Base-by-base conservation (phyloP, 2,329 filamentous ascomycete genomes). In the Dactylellina cionopaga region DNA sequence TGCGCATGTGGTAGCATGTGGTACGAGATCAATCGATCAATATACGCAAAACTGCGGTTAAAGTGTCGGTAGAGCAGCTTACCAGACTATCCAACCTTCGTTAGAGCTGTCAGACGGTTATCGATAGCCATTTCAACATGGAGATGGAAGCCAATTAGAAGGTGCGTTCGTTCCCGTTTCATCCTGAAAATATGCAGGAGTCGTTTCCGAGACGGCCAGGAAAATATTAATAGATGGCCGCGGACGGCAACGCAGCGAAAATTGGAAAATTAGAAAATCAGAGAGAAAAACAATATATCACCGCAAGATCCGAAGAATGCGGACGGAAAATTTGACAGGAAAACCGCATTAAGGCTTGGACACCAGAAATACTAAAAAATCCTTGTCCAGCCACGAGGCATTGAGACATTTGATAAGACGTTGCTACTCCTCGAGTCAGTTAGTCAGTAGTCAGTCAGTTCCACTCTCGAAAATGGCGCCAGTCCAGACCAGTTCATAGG, bases 151-250 rank as follows among this genome's bases (percentile, higher is more conserved):
- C 64, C 64, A 51, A 56, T 39, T 15, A 27, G 17, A 31, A 51
- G 13, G 19, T 44, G 31, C 41, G 3, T 37, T 63, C 41, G 15
- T 51, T 24, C n/a, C 17, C 24, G 66, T 63, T 71, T 71, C 65
- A 56, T 56, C 51, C n/a, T 64, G 33, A 37, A 49, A 54, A 63
- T 70, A 70, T 70, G 65, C 56, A 66, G 52, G 62, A 52, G 62
- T 19, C 39, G 63, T 47, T 43, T 59, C 35, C 43, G 54, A 68
- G 60, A 68, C 52, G 46, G 25, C 58, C 47, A 56, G 29, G 39
- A 39, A 65, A 65, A 15, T 66, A 66, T 66, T 66, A 66, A 58
- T 66, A 66, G 62, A 66, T 43, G 49, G 41, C 15, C 29, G 15
- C 7, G 17, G 24, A 43, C 11, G 4, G 15, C 62, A 66, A 56